Percentiles rank a stretch among this genome's conserved stretches.
phyloP scores from a whole-genome alignment of 495 filamentous ascomycete species.

The Podospora didyma region DNA sequence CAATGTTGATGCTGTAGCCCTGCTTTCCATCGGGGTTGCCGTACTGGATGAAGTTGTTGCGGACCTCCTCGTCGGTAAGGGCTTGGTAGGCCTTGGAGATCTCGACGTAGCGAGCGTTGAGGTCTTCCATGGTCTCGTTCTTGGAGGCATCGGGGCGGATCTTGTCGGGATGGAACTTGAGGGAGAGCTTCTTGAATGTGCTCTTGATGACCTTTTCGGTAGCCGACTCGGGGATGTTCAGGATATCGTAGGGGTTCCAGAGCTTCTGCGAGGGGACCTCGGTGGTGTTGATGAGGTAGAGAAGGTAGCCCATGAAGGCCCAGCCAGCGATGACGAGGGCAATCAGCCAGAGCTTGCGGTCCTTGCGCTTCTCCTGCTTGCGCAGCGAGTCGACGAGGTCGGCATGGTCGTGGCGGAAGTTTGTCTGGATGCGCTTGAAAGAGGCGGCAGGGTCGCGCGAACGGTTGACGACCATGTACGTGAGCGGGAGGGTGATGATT shows the following conservation, averaged over 20 bases:
- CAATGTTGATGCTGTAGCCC: conserved; percentile 96
- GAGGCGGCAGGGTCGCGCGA: conserved; percentile 62
- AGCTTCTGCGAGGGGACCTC: conserved; percentile 69
- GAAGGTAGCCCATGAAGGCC: conserved; percentile 83
- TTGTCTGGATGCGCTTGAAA: conserved; percentile 53
- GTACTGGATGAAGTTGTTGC: conserved; percentile 93
- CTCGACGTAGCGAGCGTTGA: conserved; percentile 89
- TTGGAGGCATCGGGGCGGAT: conserved; percentile 71
- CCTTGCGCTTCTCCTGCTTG: conserved; percentile 83
- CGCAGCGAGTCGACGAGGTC: conserved; percentile 81
- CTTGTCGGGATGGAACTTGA: conserved; percentile 92
- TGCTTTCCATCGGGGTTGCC: conserved; percentile 98
- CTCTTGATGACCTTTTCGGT: conserved; percentile 87
- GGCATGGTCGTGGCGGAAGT: conserved; percentile 75
- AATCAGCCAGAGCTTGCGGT: conserved; percentile 83
- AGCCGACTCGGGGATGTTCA: conserved; percentile 79
- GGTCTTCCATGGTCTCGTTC: conserved; percentile 81
- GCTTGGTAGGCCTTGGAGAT: conserved; percentile 96
- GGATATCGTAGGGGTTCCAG: conserved; percentile 94
- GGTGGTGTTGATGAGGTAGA: conserved; percentile 81
- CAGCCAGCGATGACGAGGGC: conserved; percentile 73
- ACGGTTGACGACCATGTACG: conserved; percentile 75
- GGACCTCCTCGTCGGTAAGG: conserved; percentile 91
- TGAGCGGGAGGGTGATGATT: conserved; percentile 86
- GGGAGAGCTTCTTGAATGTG: conserved; percentile 78